phyloP scores from a whole-genome alignment of 1,139 yeast species.

The Debaryomycetaceae sp. region DNA sequence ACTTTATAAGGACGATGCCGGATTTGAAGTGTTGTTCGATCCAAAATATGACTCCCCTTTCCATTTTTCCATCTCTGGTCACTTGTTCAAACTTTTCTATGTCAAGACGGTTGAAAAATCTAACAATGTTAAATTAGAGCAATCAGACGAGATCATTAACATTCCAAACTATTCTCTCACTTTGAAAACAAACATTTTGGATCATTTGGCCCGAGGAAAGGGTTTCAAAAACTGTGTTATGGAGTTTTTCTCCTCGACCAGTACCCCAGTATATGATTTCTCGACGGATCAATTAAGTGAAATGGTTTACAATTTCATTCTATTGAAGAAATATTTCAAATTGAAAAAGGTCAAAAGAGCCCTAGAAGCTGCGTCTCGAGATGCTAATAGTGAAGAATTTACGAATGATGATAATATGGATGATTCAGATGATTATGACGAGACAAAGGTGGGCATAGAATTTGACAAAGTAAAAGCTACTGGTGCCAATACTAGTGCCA shows the following conservation, averaged over 20 bases:
- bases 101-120: slow-evolving; percentile 6
- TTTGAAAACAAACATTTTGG: slow-evolving; percentile 51
- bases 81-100: slow-evolving; percentile 28
- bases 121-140: slow-evolving; percentile 11
- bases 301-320: slow-evolving; percentile 33
- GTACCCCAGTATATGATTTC: slow-evolving; percentile 49
- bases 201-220: slow-evolving; percentile 31
- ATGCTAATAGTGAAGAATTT: slow-evolving; percentile 2
- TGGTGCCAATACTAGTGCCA: background rate
- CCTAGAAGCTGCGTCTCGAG: slow-evolving; percentile 1
- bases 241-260: slow-evolving; percentile 41
- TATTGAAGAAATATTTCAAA: slow-evolving; percentile 28
- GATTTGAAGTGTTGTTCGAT: slow-evolving; percentile 55
- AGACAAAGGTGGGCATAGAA: background rate
- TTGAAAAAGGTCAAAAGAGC: slow-evolving; percentile 18
- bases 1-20: slow-evolving; percentile 44
- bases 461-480: background rate
- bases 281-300: slow-evolving; percentile 44
- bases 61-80: slow-evolving; percentile 46
- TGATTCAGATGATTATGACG: slow-evolving; percentile 5
- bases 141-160: slow-evolving; percentile 42
- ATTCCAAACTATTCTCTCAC: slow-evolving; percentile 53
- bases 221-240: slow-evolving; percentile 38
- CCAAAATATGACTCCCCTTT: slow-evolving; percentile 50
- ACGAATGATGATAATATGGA: slow-evolving; percentile 3